Conservation (phyloP, 805 yeast species). For the Suhomyces xylopsoci region DNA sequence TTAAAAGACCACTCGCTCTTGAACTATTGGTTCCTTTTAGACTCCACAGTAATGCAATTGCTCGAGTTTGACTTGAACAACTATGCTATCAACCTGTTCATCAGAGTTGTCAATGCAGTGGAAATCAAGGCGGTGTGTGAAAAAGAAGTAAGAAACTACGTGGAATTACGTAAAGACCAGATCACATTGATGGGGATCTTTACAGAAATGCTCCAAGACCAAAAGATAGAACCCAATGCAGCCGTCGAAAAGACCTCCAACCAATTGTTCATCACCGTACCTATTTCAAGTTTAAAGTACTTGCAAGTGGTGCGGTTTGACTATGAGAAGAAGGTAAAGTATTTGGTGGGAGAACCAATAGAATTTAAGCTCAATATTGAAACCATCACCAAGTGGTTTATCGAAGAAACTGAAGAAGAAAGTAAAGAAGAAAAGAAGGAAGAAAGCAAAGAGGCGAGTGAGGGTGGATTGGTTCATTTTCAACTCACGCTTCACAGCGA, state of each 20-base stretch:
- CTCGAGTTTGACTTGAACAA: slow-evolving; percentile 28
- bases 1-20: slow-evolving; percentile 9
- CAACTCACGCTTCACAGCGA: slow-evolving; percentile 48
- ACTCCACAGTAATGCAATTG: slow-evolving; percentile 14
- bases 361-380: slow-evolving; percentile 39
- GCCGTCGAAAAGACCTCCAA: not conserved
- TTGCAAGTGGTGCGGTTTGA: slow-evolving; percentile 56
- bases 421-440: not conserved
- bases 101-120: slow-evolving; percentile 17
- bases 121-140: slow-evolving; percentile 17
- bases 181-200: slow-evolving; percentile 7
- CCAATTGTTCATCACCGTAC: slow-evolving; percentile 52
- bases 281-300: slow-evolving; percentile 58
- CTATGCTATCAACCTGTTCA: slow-evolving; percentile 22
- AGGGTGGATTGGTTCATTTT: slow-evolving; percentile 18
- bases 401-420: slow-evolving; percentile 8
- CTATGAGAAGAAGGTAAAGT: slow-evolving; percentile 40
- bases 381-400: slow-evolving; percentile 47
- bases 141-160: slow-evolving; percentile 10
- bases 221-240: not conserved
- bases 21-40: slow-evolving; percentile 23
- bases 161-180: slow-evolving; percentile 8
- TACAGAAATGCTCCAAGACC: slow-evolving; percentile 1
- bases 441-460: not conserved
- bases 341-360: slow-evolving; percentile 65